Percentiles rank a stretch among this genome's conserved stretches.
phyloP scores from a whole-genome alignment of 2,329 filamentous ascomycete species.

The Setomelanomma holmii region DNA sequence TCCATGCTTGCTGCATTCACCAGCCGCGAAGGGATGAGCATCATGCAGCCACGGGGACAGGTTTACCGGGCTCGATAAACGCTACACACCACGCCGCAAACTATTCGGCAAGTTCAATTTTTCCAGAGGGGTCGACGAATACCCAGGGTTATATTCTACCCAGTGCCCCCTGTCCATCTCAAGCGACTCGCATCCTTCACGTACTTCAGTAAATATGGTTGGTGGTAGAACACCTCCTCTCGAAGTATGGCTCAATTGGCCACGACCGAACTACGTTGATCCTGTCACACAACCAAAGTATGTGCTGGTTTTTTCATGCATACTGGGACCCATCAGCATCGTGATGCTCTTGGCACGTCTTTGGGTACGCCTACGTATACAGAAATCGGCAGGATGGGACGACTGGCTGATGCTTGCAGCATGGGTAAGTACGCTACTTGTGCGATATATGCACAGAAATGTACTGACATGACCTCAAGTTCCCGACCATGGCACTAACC shows the following conservation, averaged over 20 bases:
- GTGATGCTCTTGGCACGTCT: conserved; percentile 24
- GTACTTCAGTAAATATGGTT: conserved; percentile 13
- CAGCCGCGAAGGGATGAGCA: no score
- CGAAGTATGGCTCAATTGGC: conserved; percentile 24
- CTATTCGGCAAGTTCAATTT: no score
- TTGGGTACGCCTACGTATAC: conserved; percentile 28
- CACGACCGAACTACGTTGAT: conserved; percentile 21
- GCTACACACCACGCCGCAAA: no score
- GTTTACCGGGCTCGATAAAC: no score
- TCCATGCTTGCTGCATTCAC: no score
- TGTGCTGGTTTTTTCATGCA: conserved; percentile 20
- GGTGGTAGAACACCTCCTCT: conserved; percentile 28
- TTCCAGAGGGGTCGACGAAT: no score
- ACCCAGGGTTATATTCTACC: no score
- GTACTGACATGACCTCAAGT: conserved; percentile 6
- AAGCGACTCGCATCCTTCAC: no score
- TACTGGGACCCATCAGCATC: conserved; percentile 25
- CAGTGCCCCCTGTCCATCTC: no score
- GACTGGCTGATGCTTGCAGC: conserved; percentile 35
- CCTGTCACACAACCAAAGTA: conserved; percentile 20
- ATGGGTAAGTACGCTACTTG: conserved; percentile 10
- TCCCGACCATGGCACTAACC: conserved; percentile 21
- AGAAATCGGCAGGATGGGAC: conserved; percentile 28
- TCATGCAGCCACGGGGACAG: no score
- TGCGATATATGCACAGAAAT: not conserved